These are phyloP conservation scores for Ganoderma boninense DNA, from an alignment of 1,284 basidiomycete genomes.

Conservation along the genomic window DNA sequence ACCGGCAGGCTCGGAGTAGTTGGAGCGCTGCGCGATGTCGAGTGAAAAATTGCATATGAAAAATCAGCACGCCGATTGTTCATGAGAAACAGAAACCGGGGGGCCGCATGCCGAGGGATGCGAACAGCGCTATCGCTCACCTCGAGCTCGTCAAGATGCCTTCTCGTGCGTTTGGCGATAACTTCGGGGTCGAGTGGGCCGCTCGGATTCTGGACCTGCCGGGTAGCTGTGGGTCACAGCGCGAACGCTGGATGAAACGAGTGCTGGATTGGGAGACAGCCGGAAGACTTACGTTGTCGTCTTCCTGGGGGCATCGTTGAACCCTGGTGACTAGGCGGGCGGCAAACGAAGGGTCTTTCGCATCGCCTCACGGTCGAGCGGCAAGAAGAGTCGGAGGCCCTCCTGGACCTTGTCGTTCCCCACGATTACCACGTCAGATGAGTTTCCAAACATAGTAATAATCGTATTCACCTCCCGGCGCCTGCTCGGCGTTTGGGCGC, in stretches of 20 bases:
- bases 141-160: constrained; percentile 85
- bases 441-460: background rate
- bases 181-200: constrained; percentile 61
- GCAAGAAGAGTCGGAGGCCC: background rate
- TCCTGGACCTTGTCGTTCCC: background rate
- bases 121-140: constrained; percentile 45
- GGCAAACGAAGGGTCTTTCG: constrained; percentile 5
- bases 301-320: constrained; percentile 24
- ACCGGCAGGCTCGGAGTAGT: constrained; percentile 71
- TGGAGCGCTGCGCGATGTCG: constrained; percentile 64
- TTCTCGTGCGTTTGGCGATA: constrained; percentile 75
- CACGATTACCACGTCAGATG: constrained; percentile 3
- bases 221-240: constrained; percentile 37
- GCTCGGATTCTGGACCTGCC: constrained; percentile 48
- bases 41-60: background rate
- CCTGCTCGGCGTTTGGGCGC: background rate
- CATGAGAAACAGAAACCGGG: constrained; percentile 6
- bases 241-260: constrained; percentile 13
- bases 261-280: background rate
- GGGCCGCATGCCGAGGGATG: constrained; percentile 3
- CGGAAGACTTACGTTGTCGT: constrained; percentile 25
- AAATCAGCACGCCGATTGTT: background rate
- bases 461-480: constrained; percentile 6
- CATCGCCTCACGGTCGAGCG: background rate
- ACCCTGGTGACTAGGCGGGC: background rate